These are phyloP conservation scores for Geranomyces michiganensis DNA, from an alignment of 192 early-diverging fungal species.

Conservation along the genomic window DNA sequence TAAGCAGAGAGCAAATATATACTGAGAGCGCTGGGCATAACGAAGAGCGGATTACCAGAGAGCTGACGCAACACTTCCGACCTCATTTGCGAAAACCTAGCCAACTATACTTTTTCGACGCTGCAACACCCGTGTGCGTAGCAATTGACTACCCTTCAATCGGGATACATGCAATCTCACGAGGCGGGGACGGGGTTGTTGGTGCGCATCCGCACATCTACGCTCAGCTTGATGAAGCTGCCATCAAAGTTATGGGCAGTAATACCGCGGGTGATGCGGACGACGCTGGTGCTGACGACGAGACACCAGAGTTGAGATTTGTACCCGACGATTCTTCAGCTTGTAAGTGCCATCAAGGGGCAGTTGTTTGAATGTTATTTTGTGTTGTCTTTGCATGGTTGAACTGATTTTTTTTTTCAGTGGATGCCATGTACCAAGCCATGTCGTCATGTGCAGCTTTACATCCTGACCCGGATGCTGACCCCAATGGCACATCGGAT, in stretches of 20 bases:
- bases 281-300: conserved; percentile 42
- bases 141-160: conserved; percentile 67
- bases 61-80: no score
- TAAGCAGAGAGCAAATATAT: no score
- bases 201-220: conserved; percentile 61
- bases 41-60: no score
- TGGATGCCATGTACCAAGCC: conserved; percentile 69
- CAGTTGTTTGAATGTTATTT: not conserved
- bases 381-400: not conserved
- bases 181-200: conserved; percentile 36
- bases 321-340: conserved; percentile 58
- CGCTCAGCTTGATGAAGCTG: conserved; percentile 59
- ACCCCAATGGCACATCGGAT: conserved; percentile 40
- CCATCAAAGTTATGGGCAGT: conserved; percentile 1
- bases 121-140: conserved; percentile 46
- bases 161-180: conserved; percentile 72
- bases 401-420: conserved; percentile 35
- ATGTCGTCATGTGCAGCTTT: conserved; percentile 68
- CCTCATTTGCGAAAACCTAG: conserved; percentile 25
- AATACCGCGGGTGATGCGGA: conserved; percentile 12
- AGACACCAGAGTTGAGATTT: conserved; percentile 59
- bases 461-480: conserved; percentile 65
- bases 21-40: no score
- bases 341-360: conserved; percentile 49
- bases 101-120: conserved; percentile 58